phyloP scores from a whole-genome alignment of 306 rosid species.

The Trifolium subterraneum region DNA sequence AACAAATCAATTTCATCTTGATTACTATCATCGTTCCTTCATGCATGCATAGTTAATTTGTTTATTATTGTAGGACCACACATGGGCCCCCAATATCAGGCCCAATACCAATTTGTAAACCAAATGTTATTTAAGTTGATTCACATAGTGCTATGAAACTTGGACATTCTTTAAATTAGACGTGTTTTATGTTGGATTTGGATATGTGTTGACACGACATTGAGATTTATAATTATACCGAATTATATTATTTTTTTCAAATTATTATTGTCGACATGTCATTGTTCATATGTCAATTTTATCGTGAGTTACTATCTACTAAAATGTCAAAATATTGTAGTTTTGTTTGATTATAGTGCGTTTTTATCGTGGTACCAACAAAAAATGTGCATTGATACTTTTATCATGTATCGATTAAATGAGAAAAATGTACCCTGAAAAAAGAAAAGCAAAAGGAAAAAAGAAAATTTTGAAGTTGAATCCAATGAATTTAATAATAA shows the following conservation, averaged over 20 bases:
- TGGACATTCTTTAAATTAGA: no score
- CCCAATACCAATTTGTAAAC: background rate
- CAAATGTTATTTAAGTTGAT: background rate
- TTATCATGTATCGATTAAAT: constrained; percentile 27
- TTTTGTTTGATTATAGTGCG: no score
- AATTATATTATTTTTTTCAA: no score
- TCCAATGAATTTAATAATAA: constrained; percentile 13
- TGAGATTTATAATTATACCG: no score
- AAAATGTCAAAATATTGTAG: no score
- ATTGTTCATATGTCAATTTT: no score
- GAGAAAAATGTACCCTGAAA: constrained; percentile 24
- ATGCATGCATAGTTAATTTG: background rate
- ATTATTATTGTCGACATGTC: no score
- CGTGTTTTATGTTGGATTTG: no score
- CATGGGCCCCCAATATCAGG: background rate
- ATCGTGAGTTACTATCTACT: no score
- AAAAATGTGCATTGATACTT: background rate
- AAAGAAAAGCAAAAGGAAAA: constrained; percentile 41
- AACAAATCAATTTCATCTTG: background rate
- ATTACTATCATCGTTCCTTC: constrained; percentile 1
- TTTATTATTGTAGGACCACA: constrained; percentile 1
- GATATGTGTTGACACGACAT: no score
- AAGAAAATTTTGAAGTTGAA: constrained; percentile 15
- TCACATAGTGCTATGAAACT: no score
- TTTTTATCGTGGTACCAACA: no score